A percentile compares a stretch with the other conserved stretches of the same genome.
phyloP scores from a whole-genome alignment of 306 rosid genomes.

The Alnus glutinosa region DNA sequence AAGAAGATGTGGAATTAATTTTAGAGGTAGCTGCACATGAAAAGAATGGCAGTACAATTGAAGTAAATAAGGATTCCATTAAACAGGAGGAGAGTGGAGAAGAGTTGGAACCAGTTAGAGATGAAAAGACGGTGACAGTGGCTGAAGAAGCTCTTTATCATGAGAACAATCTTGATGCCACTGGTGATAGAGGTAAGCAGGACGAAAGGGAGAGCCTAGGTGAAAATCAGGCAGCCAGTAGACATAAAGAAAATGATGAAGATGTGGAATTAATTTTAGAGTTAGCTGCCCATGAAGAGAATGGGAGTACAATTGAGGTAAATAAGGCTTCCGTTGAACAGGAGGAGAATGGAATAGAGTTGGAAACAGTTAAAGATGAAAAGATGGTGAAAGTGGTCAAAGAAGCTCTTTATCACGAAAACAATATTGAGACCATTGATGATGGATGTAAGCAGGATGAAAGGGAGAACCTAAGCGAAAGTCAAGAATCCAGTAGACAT shows the following conservation, averaged over 20 bases:
- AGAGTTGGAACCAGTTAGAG: constrained; percentile 20
- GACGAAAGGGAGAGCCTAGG: constrained; percentile 27
- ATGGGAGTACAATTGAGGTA: constrained; percentile 20
- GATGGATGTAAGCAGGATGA: constrained; percentile 23
- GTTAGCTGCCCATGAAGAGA: constrained; percentile 15
- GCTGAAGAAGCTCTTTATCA: constrained; percentile 25
- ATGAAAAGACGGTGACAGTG: background rate
- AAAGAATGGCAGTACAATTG: constrained; percentile 21
- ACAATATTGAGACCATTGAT: constrained; percentile 24
- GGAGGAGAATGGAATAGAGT: constrained; percentile 11
- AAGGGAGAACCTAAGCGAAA: constrained; percentile 20
- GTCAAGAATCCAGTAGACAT: constrained; percentile 3
- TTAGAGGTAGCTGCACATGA: constrained; percentile 7
- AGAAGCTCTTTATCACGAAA: constrained; percentile 26
- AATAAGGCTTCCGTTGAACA: constrained; percentile 14
- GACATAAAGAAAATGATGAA: constrained; percentile 12
- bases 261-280: constrained; percentile 18
- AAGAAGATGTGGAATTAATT: constrained; percentile 15
- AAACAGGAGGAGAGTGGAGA: constrained; percentile 36
- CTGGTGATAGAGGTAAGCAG: constrained; percentile 21
- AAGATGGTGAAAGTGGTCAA: background rate
- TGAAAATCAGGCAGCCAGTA: constrained; percentile 7
- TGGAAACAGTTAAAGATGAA: constrained; percentile 12
- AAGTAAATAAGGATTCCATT: constrained; percentile 31
- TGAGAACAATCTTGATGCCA: constrained; percentile 21